Base-by-base conservation (phyloP, 768 basidiomycete genomes). In the Kwoniella sp. region DNA sequence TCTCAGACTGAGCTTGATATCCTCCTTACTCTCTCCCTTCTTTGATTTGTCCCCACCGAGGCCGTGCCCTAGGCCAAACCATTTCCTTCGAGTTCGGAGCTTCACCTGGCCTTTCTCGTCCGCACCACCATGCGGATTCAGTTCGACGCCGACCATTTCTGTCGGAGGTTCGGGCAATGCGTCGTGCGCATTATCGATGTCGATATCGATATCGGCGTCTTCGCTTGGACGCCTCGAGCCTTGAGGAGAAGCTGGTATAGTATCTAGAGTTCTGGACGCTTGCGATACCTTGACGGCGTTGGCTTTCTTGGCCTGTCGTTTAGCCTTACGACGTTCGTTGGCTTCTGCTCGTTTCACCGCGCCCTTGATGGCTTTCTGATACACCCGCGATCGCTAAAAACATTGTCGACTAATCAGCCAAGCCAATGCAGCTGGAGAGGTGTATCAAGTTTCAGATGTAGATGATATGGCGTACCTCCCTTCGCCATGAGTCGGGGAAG, bases 401-500 rank as follows among this genome's bases (percentile, higher is more conserved):
- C 7, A 51, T 25, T 9, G 25, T 26, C 34, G 34, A 5, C 34
- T 5, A 7, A 37, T 37, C 34, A 37, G 34, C 34, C 34, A 13
- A 65, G 29, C 20, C 28, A 48, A 55, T n/a, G n/a, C n/a, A 48
- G 17, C 25, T 48, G 15, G 12, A 26, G 23, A 9, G 25, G 34
- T 41, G 37, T 5, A n/a, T 25, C 8, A 4, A 25, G 22, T 37
- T 17, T 25, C 29, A 22, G 2, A n/a, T n/a, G n/a, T n/a, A n/a
- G n/a, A n/a, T n/a, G n/a, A n/a, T 9, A 15, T 13, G 13, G 57
- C 67, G 66, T 23, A 71, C 70, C 65, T 93, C 90, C 60, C 85
- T 82, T 20, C 92, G 86, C 82, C 90, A 94, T 0, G 91, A 91
- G 73, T 94, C 92, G 63, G 85, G 86, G 82, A 93, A 90, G 74